phyloP scores from a whole-genome alignment of 139 green algal genomes.

The Zygnema circumcarinatum region DNA sequence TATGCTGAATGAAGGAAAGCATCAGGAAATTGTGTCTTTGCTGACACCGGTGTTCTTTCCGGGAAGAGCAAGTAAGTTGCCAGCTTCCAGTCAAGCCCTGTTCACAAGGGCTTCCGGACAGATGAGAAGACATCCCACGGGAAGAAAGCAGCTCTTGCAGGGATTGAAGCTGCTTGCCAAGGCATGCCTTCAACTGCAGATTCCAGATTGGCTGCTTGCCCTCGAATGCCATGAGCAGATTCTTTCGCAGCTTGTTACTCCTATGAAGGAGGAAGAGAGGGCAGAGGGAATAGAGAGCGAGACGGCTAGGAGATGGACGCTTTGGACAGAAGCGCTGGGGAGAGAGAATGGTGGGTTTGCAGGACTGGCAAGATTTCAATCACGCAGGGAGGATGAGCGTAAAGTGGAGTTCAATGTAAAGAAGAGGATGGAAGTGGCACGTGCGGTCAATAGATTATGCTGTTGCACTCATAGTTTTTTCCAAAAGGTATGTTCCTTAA shows the following conservation, averaged over 20 bases:
- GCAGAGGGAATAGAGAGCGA: background rate
- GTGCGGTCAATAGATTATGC: too few relatives aligned
- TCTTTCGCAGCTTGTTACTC: background rate
- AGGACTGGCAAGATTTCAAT: too few relatives aligned
- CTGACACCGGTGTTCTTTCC: constrained; percentile 13
- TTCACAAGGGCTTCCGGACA: background rate
- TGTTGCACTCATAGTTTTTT: too few relatives aligned
- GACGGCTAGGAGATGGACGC: background rate
- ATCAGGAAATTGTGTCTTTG: constrained; percentile 1
- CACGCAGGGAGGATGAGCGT: too few relatives aligned
- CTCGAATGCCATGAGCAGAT: background rate
- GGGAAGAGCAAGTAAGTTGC: background rate
- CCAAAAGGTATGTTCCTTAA: too few relatives aligned
- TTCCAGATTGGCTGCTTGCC: background rate
- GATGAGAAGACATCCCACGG: background rate
- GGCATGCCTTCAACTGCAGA: background rate
- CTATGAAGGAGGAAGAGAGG: background rate
- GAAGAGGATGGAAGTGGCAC: too few relatives aligned
- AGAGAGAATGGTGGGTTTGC: too few relatives aligned
- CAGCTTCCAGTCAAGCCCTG: background rate
- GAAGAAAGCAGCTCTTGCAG: background rate
- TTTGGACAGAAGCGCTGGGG: too few relatives aligned
- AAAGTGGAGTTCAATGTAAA: too few relatives aligned
- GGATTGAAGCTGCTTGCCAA: background rate
- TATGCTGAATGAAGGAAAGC: background rate